phyloP scores from a whole-genome alignment of 1,139 yeast species.

The Sugiyamaella xylanicola region DNA sequence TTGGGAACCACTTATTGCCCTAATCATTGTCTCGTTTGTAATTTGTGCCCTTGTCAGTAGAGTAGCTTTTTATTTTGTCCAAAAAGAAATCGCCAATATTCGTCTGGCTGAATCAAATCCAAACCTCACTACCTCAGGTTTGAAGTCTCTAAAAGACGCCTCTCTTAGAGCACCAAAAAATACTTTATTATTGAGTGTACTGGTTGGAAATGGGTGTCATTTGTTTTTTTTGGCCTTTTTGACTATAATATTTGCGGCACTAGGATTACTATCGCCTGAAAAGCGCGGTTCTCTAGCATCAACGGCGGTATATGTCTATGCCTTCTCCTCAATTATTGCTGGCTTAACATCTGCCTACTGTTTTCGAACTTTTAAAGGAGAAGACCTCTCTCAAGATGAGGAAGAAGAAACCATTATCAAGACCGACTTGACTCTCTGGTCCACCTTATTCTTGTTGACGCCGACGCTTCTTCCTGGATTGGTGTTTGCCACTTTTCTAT shows the following conservation, averaged over 20 bases:
- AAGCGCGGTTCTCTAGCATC: slow-evolving; percentile 93
- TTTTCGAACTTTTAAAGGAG: slow-evolving; percentile 89
- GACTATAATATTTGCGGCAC: slow-evolving; percentile 77
- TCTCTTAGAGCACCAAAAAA: slow-evolving; percentile 83
- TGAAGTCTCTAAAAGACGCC: slow-evolving; percentile 96
- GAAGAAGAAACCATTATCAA: slow-evolving; percentile 3
- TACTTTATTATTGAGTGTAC: slow-evolving; percentile 70
- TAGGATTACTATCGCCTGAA: slow-evolving; percentile 89
- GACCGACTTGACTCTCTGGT: slow-evolving; percentile 9
- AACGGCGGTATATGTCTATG: slow-evolving; percentile 79
- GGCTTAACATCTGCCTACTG: slow-evolving; percentile 80
- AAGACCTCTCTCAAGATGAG: slow-evolving; percentile 76
- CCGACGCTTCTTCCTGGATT: slow-evolving; percentile 83
- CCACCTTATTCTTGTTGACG: slow-evolving; percentile 58
- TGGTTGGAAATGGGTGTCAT: slow-evolving; percentile 88
- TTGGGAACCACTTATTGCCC: slow-evolving; percentile 89
- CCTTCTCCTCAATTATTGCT: slow-evolving; percentile 75
- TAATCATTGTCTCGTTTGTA: slow-evolving; percentile 74
- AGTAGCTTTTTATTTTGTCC: slow-evolving; percentile 74
- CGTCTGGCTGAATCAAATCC: slow-evolving; percentile 80
- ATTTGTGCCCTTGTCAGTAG: slow-evolving; percentile 79
- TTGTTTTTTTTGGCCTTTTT: slow-evolving; percentile 72
- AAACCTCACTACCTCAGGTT: slow-evolving; percentile 91
- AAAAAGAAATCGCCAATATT: slow-evolving; percentile 81
- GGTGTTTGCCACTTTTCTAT: slow-evolving; percentile 63